Base-by-base conservation (phyloP, 306 rosid genomes). In the Cicer pinnatifidum region DNA sequence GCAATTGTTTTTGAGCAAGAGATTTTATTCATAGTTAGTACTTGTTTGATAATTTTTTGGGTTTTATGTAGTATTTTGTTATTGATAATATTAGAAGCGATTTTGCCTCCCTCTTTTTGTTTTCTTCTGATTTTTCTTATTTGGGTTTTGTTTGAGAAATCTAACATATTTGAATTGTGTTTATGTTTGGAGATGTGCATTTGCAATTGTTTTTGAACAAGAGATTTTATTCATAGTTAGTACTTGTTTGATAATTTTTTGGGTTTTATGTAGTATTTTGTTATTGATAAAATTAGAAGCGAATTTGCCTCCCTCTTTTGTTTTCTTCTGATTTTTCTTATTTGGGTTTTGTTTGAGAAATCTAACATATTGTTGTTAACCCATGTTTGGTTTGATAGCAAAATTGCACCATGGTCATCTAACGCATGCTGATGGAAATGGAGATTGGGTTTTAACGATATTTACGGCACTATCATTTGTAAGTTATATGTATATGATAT, bases 391-490 rank as follows among this genome's bases (percentile, higher is more conserved):
- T 58, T 80, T 78, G 69, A 78, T 83, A 93, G 98, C 98, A 41
- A 93, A 89, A 78, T 75, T 94, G 86, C 97, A 94, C 87, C 98
- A 91, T 80, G 98, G 98, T 39, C 81, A 86, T 83, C 87, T 94
- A 77, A 60, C 92, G 72, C 89, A 91, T 70, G 98, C 97, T 6
- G 98, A 91, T 83, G 98, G 98, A 68, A 94, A 94, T 40, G 98
- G 96, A 82, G 98, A 94, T 81, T 94, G 97, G 98, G 98, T 88
- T 71, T 79, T 94, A 41, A 94, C 92, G 12, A 89, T 91, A 75
- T 91, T 91, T 78, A 78, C 97, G 6, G 96, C 98, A 39, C 73
- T 94, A 51, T 87, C 95, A 81, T 96, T 89, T 71, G 98, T 93
- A 89, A 85, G 98, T 82, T 53, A 51, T 78, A 47, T 74, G 28